These are phyloP conservation scores for Scortechinia acanthostroma DNA, from an alignment of 2,329 filamentous ascomycete genomes.

Conservation along the genomic window DNA sequence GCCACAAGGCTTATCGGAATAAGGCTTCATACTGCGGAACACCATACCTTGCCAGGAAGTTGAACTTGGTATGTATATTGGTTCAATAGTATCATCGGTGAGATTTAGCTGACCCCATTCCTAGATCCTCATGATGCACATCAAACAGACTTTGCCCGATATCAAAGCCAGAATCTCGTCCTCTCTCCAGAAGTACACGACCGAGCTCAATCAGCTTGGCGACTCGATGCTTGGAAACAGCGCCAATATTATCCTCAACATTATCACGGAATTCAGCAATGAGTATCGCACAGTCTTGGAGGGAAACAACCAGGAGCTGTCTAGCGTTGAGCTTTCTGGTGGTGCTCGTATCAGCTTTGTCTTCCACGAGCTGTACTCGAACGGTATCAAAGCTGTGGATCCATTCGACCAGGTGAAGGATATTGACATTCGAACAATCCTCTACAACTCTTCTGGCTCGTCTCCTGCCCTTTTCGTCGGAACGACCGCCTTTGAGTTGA, in stretches of 20 bases:
- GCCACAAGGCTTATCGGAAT: conserved; percentile 96
- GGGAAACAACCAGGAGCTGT: conserved; percentile 92
- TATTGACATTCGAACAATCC: conserved; percentile 88
- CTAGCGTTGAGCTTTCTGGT: conserved; percentile 86
- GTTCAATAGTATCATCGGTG: neutral
- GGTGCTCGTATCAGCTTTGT: conserved; percentile 98
- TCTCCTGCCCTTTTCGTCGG: conserved; percentile 95
- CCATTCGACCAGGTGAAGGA: conserved; percentile 97
- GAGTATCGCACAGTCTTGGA: conserved; percentile 95
- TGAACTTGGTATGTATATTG: conserved; percentile 55
- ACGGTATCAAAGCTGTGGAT: conserved; percentile 94
- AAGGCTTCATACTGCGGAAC: conserved; percentile 98
- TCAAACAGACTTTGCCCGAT: conserved; percentile 96
- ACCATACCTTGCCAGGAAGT: conserved; percentile 88
- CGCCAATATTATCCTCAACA: conserved; percentile 92
- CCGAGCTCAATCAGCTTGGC: conserved; percentile 75
- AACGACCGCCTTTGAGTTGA: conserved; percentile 94
- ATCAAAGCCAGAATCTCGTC: conserved; percentile 96
- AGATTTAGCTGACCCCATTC: neutral
- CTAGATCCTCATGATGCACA: conserved; percentile 97
- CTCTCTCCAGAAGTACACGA: conserved; percentile 83
- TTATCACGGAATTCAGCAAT: conserved; percentile 97
- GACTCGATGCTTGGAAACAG: conserved; percentile 94
- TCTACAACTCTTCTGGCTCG: conserved; percentile 98
- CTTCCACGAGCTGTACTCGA: conserved; percentile 96